A percentile compares a stretch with the other conserved stretches of the same genome.
Conservation (phyloP, 352 stramenopile species). For the Globisporangium echinulatum region DNA sequence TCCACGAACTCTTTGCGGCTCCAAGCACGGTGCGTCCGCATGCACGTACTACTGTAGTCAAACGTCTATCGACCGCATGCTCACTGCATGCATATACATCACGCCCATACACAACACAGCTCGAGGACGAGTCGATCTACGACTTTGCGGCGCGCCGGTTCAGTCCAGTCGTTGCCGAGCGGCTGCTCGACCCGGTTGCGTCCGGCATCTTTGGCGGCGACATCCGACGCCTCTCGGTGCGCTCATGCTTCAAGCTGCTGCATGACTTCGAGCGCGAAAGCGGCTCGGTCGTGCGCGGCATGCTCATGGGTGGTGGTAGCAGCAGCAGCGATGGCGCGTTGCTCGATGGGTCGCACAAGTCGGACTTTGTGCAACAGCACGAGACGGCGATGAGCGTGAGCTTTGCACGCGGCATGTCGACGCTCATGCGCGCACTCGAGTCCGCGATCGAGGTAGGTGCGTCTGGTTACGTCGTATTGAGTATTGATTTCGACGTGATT, state of each 20-base stretch:
- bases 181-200: constrained; percentile 69
- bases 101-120: constrained; percentile 6
- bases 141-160: constrained; percentile 74
- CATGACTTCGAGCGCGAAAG: constrained; percentile 69
- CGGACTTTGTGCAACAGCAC: constrained; percentile 59
- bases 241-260: constrained; percentile 76
- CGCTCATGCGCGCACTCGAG: constrained; percentile 50
- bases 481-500: no score
- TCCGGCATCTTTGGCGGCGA: constrained; percentile 88
- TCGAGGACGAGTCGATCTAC: constrained; percentile 76
- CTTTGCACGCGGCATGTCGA: constrained; percentile 75
- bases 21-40: constrained; percentile 14
- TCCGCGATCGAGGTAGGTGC: constrained; percentile 28
- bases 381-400: constrained; percentile 80
- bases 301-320: constrained; percentile 38
- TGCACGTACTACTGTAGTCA: not conserved
- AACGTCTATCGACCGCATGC: not conserved
- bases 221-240: constrained; percentile 69
- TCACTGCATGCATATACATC: no score
- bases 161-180: constrained; percentile 69
- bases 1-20: constrained; percentile 59
- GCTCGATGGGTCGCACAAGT: constrained; percentile 65
- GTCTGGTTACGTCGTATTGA: constrained; percentile 5
- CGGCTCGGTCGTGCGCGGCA: constrained; percentile 71
- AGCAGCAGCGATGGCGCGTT: constrained; percentile 26